Evolutionary conservation across 2,329 filamentous ascomycete genomes (phyloP).

Genomic region (Annulohypoxylon truncatum): DNA sequence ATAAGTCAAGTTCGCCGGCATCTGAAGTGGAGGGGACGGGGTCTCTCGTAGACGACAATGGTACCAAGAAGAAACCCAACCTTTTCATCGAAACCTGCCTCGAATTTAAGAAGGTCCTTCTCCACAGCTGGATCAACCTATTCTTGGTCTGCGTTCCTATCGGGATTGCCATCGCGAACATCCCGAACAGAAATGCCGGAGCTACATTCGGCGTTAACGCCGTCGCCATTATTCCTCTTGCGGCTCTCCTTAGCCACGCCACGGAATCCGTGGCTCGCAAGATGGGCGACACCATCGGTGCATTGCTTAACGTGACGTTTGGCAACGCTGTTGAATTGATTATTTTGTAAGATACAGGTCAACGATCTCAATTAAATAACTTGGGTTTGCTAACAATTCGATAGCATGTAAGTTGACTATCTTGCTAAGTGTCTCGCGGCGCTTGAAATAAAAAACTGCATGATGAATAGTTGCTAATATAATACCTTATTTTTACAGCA

Average conservation of each 20-base stretch:
- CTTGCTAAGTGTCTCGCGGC: neutral
- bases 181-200: constrained; percentile 65
- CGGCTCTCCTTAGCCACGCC: constrained; percentile 76
- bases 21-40: constrained; percentile 65
- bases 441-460: neutral
- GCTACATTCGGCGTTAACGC: constrained; percentile 80
- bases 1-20: constrained; percentile 53
- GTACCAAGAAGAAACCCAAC: constrained; percentile 47
- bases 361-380: neutral
- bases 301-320: constrained; percentile 80
- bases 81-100: constrained; percentile 54
- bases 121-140: constrained; percentile 82
- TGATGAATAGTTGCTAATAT: constrained; percentile 49
- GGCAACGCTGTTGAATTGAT: constrained; percentile 84
- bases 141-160: constrained; percentile 82
- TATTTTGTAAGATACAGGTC: constrained; percentile 67
- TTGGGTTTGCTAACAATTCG: constrained; percentile 35
- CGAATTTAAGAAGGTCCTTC: constrained; percentile 70
- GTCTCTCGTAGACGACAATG: constrained; percentile 63
- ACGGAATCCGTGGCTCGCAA: constrained; percentile 80
- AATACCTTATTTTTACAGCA: constrained; percentile 61
- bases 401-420: constrained; percentile 43
- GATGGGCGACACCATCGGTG: constrained; percentile 78
- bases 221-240: constrained; percentile 79
- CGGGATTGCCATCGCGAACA: constrained; percentile 73